These are phyloP conservation scores for Scedosporium dehoogii DNA, from an alignment of 2,329 filamentous ascomycete genomes.

Conservation along the genomic window DNA sequence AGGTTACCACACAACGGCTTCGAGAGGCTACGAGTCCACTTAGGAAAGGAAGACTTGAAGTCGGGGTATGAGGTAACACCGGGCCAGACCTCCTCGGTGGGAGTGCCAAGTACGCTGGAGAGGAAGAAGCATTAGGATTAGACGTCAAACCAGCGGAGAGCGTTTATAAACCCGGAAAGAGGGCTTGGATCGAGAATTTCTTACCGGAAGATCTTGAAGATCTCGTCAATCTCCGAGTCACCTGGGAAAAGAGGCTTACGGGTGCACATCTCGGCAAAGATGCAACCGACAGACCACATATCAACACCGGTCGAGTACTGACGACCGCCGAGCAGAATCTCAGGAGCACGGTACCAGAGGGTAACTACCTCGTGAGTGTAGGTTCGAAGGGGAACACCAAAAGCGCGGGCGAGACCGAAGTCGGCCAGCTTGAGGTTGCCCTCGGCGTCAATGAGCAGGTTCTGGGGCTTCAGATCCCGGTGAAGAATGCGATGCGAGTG, in stretches of 20 bases:
- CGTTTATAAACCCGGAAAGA: background rate
- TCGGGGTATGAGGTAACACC: conserved; percentile 92
- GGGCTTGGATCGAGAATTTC: conserved; percentile 13
- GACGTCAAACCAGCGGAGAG: background rate
- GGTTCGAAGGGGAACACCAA: conserved; percentile 81
- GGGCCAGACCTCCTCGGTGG: conserved; percentile 73
- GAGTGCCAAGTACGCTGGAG: conserved; percentile 65
- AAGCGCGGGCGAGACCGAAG: conserved; percentile 81
- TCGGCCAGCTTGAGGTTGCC: conserved; percentile 86
- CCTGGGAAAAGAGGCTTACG: conserved; percentile 87
- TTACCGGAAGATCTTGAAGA: conserved; percentile 59
- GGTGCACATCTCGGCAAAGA: conserved; percentile 95
- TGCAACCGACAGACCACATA: conserved; percentile 93
- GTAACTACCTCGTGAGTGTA: conserved; percentile 96
- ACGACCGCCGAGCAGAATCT: conserved; percentile 81
- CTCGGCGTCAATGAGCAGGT: conserved; percentile 74
- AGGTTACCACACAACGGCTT: conserved; percentile 60
- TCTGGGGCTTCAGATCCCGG: conserved; percentile 84
- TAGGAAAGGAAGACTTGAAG: conserved; percentile 86
- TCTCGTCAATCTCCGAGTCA: conserved; percentile 55
- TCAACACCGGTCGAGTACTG: conserved; percentile 92
- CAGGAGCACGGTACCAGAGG: conserved; percentile 83
- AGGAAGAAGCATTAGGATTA: background rate
- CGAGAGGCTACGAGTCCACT: conserved; percentile 68
- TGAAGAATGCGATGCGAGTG: conserved; percentile 82